phyloP scores from a whole-genome alignment of 163 green algal species.

The Chlorella variabilis region DNA sequence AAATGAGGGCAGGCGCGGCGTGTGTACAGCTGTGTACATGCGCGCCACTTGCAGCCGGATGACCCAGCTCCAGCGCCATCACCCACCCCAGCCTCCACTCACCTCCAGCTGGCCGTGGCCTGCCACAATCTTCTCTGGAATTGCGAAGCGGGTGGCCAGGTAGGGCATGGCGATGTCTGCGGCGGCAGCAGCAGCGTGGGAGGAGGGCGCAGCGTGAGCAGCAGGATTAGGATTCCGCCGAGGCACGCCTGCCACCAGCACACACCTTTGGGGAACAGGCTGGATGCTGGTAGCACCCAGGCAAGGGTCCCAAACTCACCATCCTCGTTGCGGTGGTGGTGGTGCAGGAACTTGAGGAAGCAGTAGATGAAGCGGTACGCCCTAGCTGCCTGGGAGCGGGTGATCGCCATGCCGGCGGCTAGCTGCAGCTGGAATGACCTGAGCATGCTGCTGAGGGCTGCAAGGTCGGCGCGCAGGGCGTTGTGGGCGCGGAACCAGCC shows the following conservation, averaged over 20 bases:
- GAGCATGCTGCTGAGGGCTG: neutral
- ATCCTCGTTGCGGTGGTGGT: slow-evolving; percentile 33
- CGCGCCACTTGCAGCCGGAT: too few relatives aligned
- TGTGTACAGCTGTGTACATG: too few relatives aligned
- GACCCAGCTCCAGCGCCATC: too few relatives aligned
- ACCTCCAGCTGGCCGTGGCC: slow-evolving; percentile 17
- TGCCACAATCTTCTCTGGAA: slow-evolving; percentile 13
- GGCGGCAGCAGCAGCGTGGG: too few relatives aligned
- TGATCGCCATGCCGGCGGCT: neutral
- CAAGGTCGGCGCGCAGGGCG: slow-evolving; percentile 7
- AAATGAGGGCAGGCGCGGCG: too few relatives aligned
- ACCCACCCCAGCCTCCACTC: too few relatives aligned
- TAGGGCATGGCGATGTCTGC: slow-evolving; percentile 17
- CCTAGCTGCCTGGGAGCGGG: neutral
- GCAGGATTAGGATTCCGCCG: too few relatives aligned
- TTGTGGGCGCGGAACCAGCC: slow-evolving; percentile 27
- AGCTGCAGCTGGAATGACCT: neutral
- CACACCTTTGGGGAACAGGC: too few relatives aligned
- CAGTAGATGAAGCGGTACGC: neutral
- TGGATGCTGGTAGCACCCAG: too few relatives aligned
- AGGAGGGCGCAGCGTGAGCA: too few relatives aligned
- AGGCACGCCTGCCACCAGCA: too few relatives aligned
- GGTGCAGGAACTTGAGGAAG: slow-evolving; percentile 21
- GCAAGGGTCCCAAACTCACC: too few relatives aligned
- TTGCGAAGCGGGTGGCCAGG: slow-evolving; percentile 2